Evolutionary conservation across 257 asterid genomes (phyloP), one percentile per base, ranked within the genome.

Genomic region (Fraxinus cuspidata): DNA sequence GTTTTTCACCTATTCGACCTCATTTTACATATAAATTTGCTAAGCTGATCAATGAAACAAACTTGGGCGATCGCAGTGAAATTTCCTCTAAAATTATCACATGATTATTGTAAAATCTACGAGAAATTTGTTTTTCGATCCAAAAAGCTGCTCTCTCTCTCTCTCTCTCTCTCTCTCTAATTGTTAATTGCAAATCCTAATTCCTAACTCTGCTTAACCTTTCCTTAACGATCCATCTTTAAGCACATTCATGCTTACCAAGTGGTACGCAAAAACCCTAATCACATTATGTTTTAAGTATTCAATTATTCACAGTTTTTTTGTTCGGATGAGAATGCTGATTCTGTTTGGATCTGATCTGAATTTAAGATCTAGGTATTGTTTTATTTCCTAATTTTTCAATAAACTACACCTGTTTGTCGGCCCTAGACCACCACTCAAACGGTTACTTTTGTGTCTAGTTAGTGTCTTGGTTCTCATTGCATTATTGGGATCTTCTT

Each of bases 381-480:
- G 74, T 72, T 44, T 47, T 44, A 8, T 42, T 68, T 10, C 15
- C 19, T 76, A 40, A 42, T 19, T 42, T 66, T 40, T 80, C 81
- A 93, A 89, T 77, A 93, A 86, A 83, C 78, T 88, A 38, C 74
- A 84, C 53, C 44, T 86, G 73, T 56, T 83, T 80, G 83, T 92
- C 32, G 92, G 97, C 82, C 94, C 89, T 72, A 87, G 97, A 86
- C 97, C 89, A 72, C 94, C 94, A 19, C 83, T 85, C 79, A 93
- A 90, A 84, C 89, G 97, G 94, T 74, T 90, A 83, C 81, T 96
- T 31, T 72, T 92, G 84, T 91, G 89, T 88, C 77, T 90, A 74
- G 89, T 92, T 77, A 83, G 97, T 80, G 80, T 89, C 67, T 66
- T 89, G 38, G 89, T 88, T 53, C 80, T 96, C 80, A 79, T 96